A percentile compares a stretch with the other conserved stretches of the same genome.
Conservation (phyloP, 2,329 filamentous ascomycete genomes). For the Plenodomus tracheiphilus region DNA sequence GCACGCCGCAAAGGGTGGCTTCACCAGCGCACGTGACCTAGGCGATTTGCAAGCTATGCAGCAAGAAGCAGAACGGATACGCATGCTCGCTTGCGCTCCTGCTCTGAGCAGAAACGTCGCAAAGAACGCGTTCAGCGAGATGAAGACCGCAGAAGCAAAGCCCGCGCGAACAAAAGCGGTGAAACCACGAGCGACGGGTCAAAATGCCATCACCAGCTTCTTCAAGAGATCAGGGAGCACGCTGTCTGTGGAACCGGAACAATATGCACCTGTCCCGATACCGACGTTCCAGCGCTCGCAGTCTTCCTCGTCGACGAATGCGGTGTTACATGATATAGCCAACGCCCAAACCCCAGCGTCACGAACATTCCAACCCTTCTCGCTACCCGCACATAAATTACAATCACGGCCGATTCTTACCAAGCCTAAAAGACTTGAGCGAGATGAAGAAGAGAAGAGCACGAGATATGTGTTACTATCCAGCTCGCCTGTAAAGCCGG, state of each 20-base stretch:
- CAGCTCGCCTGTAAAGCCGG: constrained; percentile 46
- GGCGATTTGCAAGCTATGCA: constrained; percentile 43
- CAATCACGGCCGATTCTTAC: constrained; percentile 37
- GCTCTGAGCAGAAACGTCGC: neutral
- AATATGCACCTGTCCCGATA: neutral
- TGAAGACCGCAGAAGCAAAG: constrained; percentile 20
- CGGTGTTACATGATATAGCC: constrained; percentile 38
- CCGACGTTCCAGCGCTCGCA: constrained; percentile 25
- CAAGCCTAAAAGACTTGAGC: constrained; percentile 30
- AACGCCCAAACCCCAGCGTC: constrained; percentile 26
- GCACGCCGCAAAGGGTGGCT: constrained; percentile 29
- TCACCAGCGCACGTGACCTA: constrained; percentile 44
- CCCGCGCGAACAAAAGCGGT: constrained; percentile 16
- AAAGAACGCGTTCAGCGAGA: constrained; percentile 23
- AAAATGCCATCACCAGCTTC: constrained; percentile 58
- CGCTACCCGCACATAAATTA: constrained; percentile 34
- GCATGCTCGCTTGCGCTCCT: constrained; percentile 20
- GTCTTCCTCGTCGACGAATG: constrained; percentile 15
- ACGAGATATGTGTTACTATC: constrained; percentile 54
- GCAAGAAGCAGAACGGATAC: constrained; percentile 39
- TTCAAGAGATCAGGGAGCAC: constrained; percentile 46
- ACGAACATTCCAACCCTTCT: constrained; percentile 21
- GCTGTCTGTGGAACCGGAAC: constrained; percentile 14
- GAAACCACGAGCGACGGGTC: constrained; percentile 49
- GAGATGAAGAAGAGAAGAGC: constrained; percentile 25